Evolutionary conservation across 23 red algal species (phyloP), one percentile per base, ranked within the genome.

Genomic region (Gracilaria gracilis): DNA sequence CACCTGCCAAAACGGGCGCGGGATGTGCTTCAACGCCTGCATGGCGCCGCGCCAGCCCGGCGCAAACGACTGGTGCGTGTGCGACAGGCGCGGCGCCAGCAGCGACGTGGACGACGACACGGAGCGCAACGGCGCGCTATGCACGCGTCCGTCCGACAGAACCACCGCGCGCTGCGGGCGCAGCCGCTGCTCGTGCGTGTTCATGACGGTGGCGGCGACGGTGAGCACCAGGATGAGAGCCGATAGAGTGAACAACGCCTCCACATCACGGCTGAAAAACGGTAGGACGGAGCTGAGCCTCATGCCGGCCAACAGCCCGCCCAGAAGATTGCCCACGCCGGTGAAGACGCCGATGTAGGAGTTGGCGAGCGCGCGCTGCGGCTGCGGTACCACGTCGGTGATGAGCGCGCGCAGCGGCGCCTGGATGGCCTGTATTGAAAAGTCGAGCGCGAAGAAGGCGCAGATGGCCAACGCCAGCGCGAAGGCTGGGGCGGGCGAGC

Each of bases 381-480:
- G 76, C 53, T 61, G 71, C 21, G 90, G 76, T 3, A 93, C 86
- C 23, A 96, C 57, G 70, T 99, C 97, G 28, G 82, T 93, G 40
- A 96, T 82, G 46, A 99, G 83, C 5, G 94, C 93, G 23, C 97
- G 73, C 79, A 99, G 44, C 32, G 97, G 94, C 53, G 85, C 97
- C 79, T 99, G 97, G 23, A 95, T 86, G 25, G 97, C 97, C 53
- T 99, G 90, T 38, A 99, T 89, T 14, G 90, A 93, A 81, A 99
- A 99, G 84, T 99, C 97, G 33, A 99, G 84, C 38, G 64, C 79
- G 66, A 91, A 98, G 80, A 98, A 98, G n/a, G 89, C 85, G 46
- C 61, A 38, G 31, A 98, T 65, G 14, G 90, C 93, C 29, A 98
- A 35, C 16, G 57, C n/a, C 4, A 98, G 40, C 23, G 93, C 88